phyloP scores from a whole-genome alignment of 805 yeast species.

The Yueomyces sp. region DNA sequence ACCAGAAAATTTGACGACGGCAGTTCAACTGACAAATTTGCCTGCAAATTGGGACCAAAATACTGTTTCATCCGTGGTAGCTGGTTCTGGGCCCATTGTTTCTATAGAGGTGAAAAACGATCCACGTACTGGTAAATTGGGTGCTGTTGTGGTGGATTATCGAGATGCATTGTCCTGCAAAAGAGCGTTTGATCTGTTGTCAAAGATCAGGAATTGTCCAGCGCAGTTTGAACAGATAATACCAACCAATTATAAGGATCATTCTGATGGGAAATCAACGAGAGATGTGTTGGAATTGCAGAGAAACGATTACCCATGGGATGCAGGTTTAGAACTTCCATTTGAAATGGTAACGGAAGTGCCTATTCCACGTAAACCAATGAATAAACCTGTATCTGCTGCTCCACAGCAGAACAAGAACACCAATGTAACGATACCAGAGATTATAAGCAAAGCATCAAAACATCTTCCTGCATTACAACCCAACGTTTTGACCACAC shows the following conservation, averaged over 20 bases:
- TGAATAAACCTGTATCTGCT: not conserved
- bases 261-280: slow-evolving; percentile 3
- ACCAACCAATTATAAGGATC: slow-evolving; percentile 12
- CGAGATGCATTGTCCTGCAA: slow-evolving; percentile 15
- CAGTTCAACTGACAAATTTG: slow-evolving; percentile 27
- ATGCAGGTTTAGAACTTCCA: slow-evolving; percentile 18
- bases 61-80: slow-evolving; percentile 47
- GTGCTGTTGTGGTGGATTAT: slow-evolving; percentile 15
- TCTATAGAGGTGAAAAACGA: slow-evolving; percentile 32
- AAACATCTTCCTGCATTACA: slow-evolving; percentile 39
- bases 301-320: slow-evolving; percentile 23
- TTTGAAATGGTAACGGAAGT: slow-evolving; percentile 24
- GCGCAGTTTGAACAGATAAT: slow-evolving; percentile 15
- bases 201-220: slow-evolving; percentile 17
- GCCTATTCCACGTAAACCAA: slow-evolving; percentile 22
- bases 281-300: slow-evolving; percentile 7
- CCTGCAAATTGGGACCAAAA: slow-evolving; percentile 65
- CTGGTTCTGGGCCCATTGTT: slow-evolving; percentile 60
- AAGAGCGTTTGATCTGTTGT: slow-evolving; percentile 15
- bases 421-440: slow-evolving; percentile 28
- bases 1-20: slow-evolving; percentile 18
- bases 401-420: slow-evolving; percentile 5
- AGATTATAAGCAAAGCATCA: slow-evolving; percentile 39
- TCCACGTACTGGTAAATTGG: slow-evolving; percentile 36
- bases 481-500: slow-evolving; percentile 30